phyloP scores from a whole-genome alignment of 2,329 filamentous ascomycete species.

The Colletotrichum chrysophilum region DNA sequence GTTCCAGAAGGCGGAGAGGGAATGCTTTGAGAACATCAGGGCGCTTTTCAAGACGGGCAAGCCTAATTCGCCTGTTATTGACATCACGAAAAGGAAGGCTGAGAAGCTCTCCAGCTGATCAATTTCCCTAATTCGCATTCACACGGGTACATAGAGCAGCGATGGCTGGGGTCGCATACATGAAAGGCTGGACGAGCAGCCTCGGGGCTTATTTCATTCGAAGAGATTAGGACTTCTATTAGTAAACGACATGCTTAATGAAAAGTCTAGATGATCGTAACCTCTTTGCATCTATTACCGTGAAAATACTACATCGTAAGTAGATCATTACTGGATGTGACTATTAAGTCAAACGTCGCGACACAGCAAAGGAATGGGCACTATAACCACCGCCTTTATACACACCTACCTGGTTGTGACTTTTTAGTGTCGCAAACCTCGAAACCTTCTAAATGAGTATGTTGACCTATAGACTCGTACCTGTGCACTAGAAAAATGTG shows the following conservation, averaged over 20 bases:
- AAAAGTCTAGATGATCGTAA: neutral
- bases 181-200: neutral
- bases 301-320: fast-evolving
- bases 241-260: neutral
- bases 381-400: too few relatives aligned
- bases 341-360: neutral
- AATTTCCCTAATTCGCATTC: too few relatives aligned
- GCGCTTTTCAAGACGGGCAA: slow-evolving; percentile 42
- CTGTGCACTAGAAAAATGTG: neutral
- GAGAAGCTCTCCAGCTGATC: neutral
- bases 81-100: neutral
- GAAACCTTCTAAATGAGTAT: neutral
- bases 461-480: neutral
- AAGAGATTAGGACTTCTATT: neutral
- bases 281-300: neutral
- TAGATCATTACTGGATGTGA: neutral
- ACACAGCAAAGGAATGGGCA: neutral
- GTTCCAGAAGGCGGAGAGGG: slow-evolving; percentile 44
- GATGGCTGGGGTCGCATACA: neutral
- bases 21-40: slow-evolving; percentile 51
- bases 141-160: neutral
- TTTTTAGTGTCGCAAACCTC: neutral
- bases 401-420: neutral
- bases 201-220: fast-evolving
- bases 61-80: slow-evolving; percentile 42